Base-by-base conservation (phyloP, 257 asterid genomes). In the Verbena officinalis region DNA sequence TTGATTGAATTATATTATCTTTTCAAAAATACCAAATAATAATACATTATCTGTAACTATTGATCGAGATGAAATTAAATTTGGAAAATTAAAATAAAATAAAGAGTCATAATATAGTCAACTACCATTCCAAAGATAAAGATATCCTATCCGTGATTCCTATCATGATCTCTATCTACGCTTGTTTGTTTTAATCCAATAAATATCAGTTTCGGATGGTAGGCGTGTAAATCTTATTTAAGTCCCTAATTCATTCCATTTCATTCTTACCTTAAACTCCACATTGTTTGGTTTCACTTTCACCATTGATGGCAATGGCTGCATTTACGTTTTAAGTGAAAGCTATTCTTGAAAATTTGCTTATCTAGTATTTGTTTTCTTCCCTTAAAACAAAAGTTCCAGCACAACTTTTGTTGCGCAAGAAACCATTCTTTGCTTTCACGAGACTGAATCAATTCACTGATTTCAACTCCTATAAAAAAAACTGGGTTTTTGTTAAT, bases 231-330 rank as follows among this genome's bases (percentile, higher is more conserved):
- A 22, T 64, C 34, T 23, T 20, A 21, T 38, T 54, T 48, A 12
- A 11, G 39, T 59, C 52, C 36, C 67, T 59, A 64, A 43, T 14
- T 71, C 71, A 62, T 43, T 42, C n/a, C 73, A 39, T 62, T 27
- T n/a, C 64, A 75, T 58, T 43, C 85, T 72, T 78, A 66, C 64
- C 85, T 74, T 78, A 7, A 83, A 81, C 81, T 76, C 80, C 83
- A 84, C 53, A 68, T 2, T 55, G 49, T 27, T 59, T 67, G 43
- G 30, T 54, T 31, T 64, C 64, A 14, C 43, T 49, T 21, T 64
- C 53, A 58, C 55, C 71, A 12, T 58, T 60, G 72, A 62, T 73
- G 52, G 61, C 73, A 69, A 62, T 73, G 52, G 61, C 73, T 21
- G 58, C 72, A 50, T 16, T 2, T 9, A 13, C 57, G 33, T 16